Evolutionary conservation across 805 yeast species (phyloP).

Genomic region (Jamesozyma lodderae): DNA sequence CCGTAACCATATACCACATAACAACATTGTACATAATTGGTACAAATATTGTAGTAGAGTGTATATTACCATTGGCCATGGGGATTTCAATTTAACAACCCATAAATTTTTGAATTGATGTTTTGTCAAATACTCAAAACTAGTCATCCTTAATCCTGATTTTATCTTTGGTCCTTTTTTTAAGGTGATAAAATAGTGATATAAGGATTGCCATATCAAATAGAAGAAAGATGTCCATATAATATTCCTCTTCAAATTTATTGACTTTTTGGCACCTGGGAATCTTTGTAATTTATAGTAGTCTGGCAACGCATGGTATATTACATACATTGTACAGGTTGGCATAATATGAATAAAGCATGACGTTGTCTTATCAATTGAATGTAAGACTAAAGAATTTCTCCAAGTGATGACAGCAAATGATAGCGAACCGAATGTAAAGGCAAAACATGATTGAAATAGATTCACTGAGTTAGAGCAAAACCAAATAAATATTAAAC

Average conservation of each 20-base stretch:
- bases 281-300: conserved; percentile 48
- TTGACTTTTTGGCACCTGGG: conserved; percentile 62
- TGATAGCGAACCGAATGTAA: conserved; percentile 80
- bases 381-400: conserved; percentile 83
- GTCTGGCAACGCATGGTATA: conserved; percentile 65
- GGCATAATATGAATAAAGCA: conserved; percentile 89
- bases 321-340: conserved; percentile 76
- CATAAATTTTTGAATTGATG: conserved; percentile 52
- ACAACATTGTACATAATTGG: conserved; percentile 76
- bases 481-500: conserved; percentile 70
- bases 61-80: conserved; percentile 80
- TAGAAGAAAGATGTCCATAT: conserved; percentile 74
- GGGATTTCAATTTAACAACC: conserved; percentile 87
- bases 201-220: conserved; percentile 79
- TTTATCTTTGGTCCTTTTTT: conserved; percentile 69
- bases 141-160: conserved; percentile 70
- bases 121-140: conserved; percentile 74
- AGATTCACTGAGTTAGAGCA: conserved; percentile 65
- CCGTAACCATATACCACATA: conserved; percentile 83
- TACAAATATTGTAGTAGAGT: conserved; percentile 79
- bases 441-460: conserved; percentile 76
- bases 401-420: conserved; percentile 96
- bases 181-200: conserved; percentile 88
- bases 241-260: conserved; percentile 42
- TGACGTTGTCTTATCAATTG: conserved; percentile 85